These are phyloP conservation scores for Penicillium simplicissimum DNA, from an alignment of 495 filamentous ascomycete species.

Conservation along the genomic window DNA sequence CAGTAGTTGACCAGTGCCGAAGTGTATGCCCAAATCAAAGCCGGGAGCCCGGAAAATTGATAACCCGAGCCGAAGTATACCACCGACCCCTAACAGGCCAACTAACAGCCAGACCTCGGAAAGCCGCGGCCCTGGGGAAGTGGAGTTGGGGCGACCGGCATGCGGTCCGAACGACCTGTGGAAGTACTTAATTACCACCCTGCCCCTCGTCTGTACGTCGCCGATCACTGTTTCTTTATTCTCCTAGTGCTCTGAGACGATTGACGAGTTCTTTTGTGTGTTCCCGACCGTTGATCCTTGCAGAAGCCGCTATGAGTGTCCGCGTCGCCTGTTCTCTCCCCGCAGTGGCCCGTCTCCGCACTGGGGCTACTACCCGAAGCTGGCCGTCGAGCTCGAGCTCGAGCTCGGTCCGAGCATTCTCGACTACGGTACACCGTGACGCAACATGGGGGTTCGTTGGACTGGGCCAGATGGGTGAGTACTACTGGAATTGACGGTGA, in stretches of 20 bases:
- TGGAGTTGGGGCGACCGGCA: not conserved
- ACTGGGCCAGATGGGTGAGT: slow-evolving; percentile 82
- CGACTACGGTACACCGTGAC: slow-evolving; percentile 52
- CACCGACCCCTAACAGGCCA: not conserved
- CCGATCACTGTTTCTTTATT: not conserved
- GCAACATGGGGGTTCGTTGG: slow-evolving; percentile 84
- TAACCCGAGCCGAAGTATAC: too few species aligned
- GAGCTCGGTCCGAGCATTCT: slow-evolving; percentile 49
- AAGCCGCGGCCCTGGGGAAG: slow-evolving; percentile 22
- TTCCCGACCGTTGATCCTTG: not conserved
- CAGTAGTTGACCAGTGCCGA: too few species aligned
- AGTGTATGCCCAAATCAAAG: not conserved
- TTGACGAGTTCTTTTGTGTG: not conserved
- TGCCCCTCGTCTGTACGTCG: not conserved
- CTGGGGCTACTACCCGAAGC: slow-evolving; percentile 17
- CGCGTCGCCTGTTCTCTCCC: slow-evolving; percentile 18
- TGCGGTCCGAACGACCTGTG: not conserved
- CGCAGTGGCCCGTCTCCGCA: slow-evolving; percentile 20
- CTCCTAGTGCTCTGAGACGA: not conserved
- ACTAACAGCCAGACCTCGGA: slow-evolving; percentile 11
- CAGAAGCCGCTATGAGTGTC: slow-evolving; percentile 21
- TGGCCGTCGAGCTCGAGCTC: slow-evolving; percentile 16
- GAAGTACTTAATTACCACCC: slow-evolving; percentile 3
- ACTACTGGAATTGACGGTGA: not conserved
- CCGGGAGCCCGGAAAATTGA: too few species aligned